These are phyloP conservation scores for Sugiyamaella qingdaonensis DNA, from an alignment of 805 yeast genomes.

Conservation along the genomic window DNA sequence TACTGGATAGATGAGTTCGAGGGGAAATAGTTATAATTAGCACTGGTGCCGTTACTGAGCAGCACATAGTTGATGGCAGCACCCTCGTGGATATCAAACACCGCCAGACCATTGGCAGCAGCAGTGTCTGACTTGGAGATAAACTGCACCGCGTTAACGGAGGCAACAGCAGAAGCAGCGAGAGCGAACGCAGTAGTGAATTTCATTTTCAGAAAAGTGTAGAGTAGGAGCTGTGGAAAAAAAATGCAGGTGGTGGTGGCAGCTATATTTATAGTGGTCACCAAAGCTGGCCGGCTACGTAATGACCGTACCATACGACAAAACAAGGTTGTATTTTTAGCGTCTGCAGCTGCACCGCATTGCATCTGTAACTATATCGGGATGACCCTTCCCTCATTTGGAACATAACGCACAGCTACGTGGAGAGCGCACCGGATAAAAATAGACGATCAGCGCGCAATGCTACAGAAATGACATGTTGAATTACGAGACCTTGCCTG, in stretches of 20 bases:
- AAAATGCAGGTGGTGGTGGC: no score
- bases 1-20: slow-evolving; percentile 5
- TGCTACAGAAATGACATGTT: no score
- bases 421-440: neutral
- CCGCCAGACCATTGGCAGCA: slow-evolving; percentile 30
- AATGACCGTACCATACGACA: no score
- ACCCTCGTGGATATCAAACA: slow-evolving; percentile 40
- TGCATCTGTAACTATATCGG: neutral
- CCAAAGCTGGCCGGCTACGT: neutral
- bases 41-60: slow-evolving; percentile 23
- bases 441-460: neutral
- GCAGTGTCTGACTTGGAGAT: slow-evolving; percentile 9
- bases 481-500: no score
- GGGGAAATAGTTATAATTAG: slow-evolving; percentile 23
- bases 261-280: neutral
- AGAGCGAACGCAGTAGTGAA: slow-evolving; percentile 9
- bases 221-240: no score
- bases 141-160: slow-evolving; percentile 14
- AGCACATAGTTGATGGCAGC: slow-evolving; percentile 43
- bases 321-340: no score
- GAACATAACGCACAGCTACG: no score
- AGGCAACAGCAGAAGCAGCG: slow-evolving; percentile 19
- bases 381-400: neutral
- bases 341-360: no score
- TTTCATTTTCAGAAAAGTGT: neutral